Base-by-base conservation (phyloP, 1,139 yeast genomes). In the Insectozyma bohioensis region DNA sequence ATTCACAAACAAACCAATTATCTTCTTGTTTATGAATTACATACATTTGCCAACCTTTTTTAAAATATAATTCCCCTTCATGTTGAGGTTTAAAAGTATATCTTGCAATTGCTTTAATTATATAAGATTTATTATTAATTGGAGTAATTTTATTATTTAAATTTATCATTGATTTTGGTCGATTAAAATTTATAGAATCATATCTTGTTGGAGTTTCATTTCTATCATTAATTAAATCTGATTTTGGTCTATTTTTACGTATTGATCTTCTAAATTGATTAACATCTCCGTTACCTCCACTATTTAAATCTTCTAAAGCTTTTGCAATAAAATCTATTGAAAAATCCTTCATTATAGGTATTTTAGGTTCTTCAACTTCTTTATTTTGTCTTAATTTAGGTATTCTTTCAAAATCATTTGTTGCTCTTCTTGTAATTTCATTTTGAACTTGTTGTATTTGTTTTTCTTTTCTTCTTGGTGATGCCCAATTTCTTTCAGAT, bases 1-100 rank as follows among this genome's bases (percentile, higher is more conserved):
- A 76, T 52, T 87, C 95, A 41, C 86, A 84, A 46, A 82, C 80
- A 81, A 84, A 87, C 95, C 96, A 87, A 21, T 88, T 87, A 50
- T 87, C 95, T 35, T 83, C 90, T 54, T 86, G 95, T 66, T 74
- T 81, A 45, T 78, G 78, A 16, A 85, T 58, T 10, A 87, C 76
- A 41, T 79, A 71, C 56, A 87, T 63, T n/a, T 77, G 55, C 67
- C 88, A 94, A 35, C 83, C 84, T 51, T 85, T 84, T 36, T 74
- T 71, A 67, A 87, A 86, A 12, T 71, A 62, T 8, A 86, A 70
- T 48, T 87, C 96, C 30, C 85, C 92, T n/a, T 81, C 82, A 32
- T 84, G 81, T 15, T 79, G 82, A 1, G 95, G 88, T 23, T 74
- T 70, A 59, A 84, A 87, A 30, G 79, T 79, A 49, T 81, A 86